phyloP scores from a whole-genome alignment of 1,284 basidiomycete species.

The Pascua guehoae region DNA sequence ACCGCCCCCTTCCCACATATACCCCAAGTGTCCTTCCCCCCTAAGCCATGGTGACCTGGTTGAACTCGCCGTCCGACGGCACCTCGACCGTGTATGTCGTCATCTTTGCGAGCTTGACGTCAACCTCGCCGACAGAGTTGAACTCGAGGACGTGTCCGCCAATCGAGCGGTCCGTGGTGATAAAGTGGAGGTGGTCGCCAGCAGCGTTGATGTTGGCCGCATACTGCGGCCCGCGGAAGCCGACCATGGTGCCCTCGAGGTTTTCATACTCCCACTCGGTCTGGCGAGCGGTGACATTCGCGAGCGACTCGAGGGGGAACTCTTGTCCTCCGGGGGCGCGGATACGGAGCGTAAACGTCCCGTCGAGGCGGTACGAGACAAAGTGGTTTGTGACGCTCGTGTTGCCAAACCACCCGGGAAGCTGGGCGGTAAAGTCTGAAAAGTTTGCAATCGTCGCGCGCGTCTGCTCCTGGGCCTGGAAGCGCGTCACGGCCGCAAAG shows the following conservation, averaged over 20 bases:
- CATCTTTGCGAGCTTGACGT: constrained; percentile 3
- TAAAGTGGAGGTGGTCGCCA: constrained; percentile 14
- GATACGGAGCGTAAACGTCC: constrained; percentile 7
- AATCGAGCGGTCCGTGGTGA: constrained; percentile 3
- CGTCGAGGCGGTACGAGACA: constrained; percentile 11
- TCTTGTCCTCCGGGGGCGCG: constrained; percentile 8
- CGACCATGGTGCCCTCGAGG: constrained; percentile 8
- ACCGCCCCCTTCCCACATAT: too few species aligned
- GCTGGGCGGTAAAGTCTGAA: constrained; percentile 7
- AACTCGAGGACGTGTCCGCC: constrained; percentile 12
- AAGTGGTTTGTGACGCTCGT: constrained; percentile 5
- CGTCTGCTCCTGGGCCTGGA: background rate
- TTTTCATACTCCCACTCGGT: constrained; percentile 3
- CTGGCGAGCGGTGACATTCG: constrained; percentile 5
- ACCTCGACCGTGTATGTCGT: constrained; percentile 1
- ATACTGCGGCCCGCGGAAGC: constrained; percentile 12
- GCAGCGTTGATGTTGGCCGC: constrained; percentile 9
- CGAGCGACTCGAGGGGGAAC: constrained; percentile 2
- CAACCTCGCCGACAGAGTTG: background rate
- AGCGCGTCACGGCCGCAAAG: constrained; percentile 6
- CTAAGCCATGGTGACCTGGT: background rate
- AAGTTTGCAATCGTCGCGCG: constrained; percentile 1
- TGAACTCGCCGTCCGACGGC: constrained; percentile 3
- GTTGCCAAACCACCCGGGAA: constrained; percentile 1
- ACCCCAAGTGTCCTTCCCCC: too few species aligned